Conservation (phyloP, 1,139 yeast species). For the Blastobotrys elegans region DNA sequence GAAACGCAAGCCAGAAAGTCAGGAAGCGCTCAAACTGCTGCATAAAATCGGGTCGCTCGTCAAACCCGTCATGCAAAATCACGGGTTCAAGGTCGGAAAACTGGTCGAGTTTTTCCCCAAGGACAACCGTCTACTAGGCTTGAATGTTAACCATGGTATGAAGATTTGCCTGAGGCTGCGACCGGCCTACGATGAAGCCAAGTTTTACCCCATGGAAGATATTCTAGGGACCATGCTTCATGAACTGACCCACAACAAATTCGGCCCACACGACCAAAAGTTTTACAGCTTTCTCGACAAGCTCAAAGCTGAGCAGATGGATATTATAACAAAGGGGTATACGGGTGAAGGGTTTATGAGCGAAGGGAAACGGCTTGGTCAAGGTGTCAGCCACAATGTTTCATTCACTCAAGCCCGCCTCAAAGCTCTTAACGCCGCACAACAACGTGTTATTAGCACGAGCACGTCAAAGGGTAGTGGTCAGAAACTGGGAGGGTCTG, state of each 20-base stretch:
- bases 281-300: conserved; percentile 67
- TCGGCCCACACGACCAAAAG: conserved; percentile 73
- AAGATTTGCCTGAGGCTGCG: conserved; percentile 72
- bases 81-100: conserved; percentile 59
- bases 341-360: conserved; percentile 42
- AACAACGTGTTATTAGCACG: conserved; percentile 12
- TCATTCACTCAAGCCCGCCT: conserved; percentile 18
- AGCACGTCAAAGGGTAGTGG: conserved; percentile 21
- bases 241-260: conserved; percentile 75
- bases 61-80: conserved; percentile 64
- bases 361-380: conserved; percentile 54
- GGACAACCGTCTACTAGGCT: conserved; percentile 59
- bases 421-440: conserved; percentile 19
- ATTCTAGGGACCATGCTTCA: conserved; percentile 82
- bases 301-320: conserved; percentile 54
- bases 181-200: conserved; percentile 47
- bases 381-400: conserved; percentile 5
- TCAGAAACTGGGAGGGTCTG: conserved; percentile 25
- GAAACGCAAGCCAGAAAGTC: conserved; percentile 27
- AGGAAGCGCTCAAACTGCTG: conserved; percentile 31
- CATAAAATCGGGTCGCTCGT: conserved; percentile 34
- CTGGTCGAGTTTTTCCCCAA: conserved; percentile 86
- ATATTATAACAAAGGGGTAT: conserved; percentile 44
- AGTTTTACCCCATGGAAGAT: conserved; percentile 62
- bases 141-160: conserved; percentile 80